Evolutionary conservation across 208 protist species (phyloP), one percentile per base, ranked within the genome.

Genomic region (Kentomonas sorsogonicus): DNA sequence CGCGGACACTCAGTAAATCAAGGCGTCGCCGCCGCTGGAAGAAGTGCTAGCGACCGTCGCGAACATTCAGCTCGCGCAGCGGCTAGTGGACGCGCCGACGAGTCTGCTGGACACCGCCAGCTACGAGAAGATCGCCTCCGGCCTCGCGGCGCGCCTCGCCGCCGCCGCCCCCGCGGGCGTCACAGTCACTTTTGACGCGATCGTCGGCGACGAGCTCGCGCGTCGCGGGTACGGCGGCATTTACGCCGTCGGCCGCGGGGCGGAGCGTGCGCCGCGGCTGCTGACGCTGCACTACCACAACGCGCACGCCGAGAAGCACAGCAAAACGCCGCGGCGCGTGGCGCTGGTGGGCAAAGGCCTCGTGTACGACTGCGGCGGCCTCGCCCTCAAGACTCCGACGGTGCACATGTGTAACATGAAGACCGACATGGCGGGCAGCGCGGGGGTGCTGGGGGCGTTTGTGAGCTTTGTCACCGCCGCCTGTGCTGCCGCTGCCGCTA

Each of bases 361-460:
- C 51, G 80, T 89, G 47, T 96, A 94, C 67, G 91, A 96, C 62
- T 84, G 76, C 52, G 91, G 91, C 68, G 91, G 91, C 62, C 69
- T 96, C 15, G 64, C 76, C 2, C 66, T 96, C 3, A 96, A 96
- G 72, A 68, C 78, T 9, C n/a, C n/a, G n/a, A 53, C 73, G 4
- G 50, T 40, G 25, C 62, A 74, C 60, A 96, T 96, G 90, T 69
- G 66, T 22, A 77, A 75, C 46, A 96, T 96, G 91, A 96, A 94
- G 63, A 74, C 66, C 11, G 91, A 96, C 52, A 95, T 95, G 88
- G 91, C 83, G 20, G 87, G 91, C 33, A 64, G 86, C 4, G 89
- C 84, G 16, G 84, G 71, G 22, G 72, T 92, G 11, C 82, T 94
- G 54, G 81, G 79, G 48, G 82, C 67, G 27, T 91, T 94, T 56